Conservation (phyloP, 2,329 filamentous ascomycete species). For the Alternaria ventricosa region DNA sequence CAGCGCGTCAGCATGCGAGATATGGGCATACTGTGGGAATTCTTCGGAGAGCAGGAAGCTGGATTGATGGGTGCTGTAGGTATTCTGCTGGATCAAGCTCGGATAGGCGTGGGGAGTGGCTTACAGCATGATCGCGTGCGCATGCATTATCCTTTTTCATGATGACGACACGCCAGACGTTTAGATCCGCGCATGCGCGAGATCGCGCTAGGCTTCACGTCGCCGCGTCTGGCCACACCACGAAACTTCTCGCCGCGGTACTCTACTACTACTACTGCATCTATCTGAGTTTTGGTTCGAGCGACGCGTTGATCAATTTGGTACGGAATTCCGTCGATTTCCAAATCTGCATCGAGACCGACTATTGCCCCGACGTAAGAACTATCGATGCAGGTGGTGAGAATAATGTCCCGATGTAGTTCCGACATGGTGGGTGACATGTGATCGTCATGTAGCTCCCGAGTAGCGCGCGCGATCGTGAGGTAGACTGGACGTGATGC, state of each 20-base stretch:
- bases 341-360: neutral
- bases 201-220: neutral
- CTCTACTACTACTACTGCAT: neutral
- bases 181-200: neutral
- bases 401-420: neutral
- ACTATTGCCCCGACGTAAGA: neutral
- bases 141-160: neutral
- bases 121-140: neutral
- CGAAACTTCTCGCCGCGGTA: neutral
- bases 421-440: neutral
- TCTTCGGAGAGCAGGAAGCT: neutral
- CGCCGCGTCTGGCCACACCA: neutral
- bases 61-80: neutral
- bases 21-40: neutral
- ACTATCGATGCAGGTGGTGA: neutral
- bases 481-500: neutral
- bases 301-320: neutral
- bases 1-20: neutral
- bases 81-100: neutral
- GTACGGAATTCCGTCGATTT: neutral
- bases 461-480: neutral
- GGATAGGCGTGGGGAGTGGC: neutral
- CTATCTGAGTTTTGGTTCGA: neutral
- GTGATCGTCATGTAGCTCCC: neutral
- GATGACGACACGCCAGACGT: slow-evolving; percentile 6